Percentiles rank a stretch among this genome's conserved stretches.
phyloP scores from a whole-genome alignment of 1,284 basidiomycete genomes.

The Fomitiporia mediterranea region DNA sequence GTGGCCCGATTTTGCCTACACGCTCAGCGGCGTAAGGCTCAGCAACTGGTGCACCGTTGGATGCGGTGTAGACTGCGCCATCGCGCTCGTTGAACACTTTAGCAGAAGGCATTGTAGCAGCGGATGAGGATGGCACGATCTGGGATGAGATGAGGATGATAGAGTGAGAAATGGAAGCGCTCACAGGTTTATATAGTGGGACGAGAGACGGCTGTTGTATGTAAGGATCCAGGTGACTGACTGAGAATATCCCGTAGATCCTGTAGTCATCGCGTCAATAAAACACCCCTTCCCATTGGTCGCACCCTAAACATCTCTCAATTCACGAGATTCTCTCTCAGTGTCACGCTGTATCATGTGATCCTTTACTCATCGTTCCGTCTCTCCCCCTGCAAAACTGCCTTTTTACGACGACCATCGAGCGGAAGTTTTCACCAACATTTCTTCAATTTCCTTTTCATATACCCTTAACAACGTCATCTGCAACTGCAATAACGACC shows the following conservation, averaged over 20 bases:
- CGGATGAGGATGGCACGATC: not conserved
- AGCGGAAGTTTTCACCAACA: not conserved
- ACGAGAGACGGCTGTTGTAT: not conserved
- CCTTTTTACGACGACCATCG: not conserved
- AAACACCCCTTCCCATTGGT: not conserved
- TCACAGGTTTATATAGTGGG: not conserved
- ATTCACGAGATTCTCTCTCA: not conserved
- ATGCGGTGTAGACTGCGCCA: constrained; percentile 74
- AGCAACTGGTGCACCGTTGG: constrained; percentile 70
- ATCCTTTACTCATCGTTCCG: not conserved
- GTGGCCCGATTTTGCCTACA: constrained; percentile 70
- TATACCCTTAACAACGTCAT: not conserved
- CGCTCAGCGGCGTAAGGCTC: constrained; percentile 79
- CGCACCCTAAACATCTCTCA: not conserved
- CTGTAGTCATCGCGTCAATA: not conserved
- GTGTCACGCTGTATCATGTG: no score
- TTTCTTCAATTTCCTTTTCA: not conserved
- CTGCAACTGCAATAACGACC: not conserved
- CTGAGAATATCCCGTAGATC: not conserved
- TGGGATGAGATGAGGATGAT: not conserved
- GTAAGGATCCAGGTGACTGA: not conserved
- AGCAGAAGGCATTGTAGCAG: constrained; percentile 53
- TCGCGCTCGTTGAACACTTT: constrained; percentile 54
- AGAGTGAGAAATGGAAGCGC: not conserved
- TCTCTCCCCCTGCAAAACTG: not conserved